Evolutionary conservation across 2,329 filamentous ascomycete species (phyloP).

Genomic region (Trichophyton schoenleinii): DNA sequence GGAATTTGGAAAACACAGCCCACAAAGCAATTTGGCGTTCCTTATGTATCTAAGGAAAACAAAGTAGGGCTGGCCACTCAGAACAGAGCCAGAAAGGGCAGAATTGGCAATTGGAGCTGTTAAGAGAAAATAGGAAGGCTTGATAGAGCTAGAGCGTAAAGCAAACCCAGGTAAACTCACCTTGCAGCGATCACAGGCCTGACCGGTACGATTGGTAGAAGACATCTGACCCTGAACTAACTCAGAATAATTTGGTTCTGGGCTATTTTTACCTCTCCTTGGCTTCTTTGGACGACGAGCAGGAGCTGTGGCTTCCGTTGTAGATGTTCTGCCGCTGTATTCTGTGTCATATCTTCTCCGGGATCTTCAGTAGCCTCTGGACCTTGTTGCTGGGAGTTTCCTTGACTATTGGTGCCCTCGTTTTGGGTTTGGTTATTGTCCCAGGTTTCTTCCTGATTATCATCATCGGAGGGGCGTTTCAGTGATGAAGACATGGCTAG

Average conservation of each 20-base stretch:
- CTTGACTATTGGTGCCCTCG: background rate
- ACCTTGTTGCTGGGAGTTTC: background rate
- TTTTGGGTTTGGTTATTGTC: background rate
- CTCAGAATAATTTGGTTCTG: constrained; percentile 18
- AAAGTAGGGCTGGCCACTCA: background rate
- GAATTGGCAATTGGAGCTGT: background rate
- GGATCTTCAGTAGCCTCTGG: background rate
- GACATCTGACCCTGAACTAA: constrained; percentile 14
- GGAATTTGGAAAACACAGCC: background rate
- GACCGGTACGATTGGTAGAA: constrained; percentile 13
- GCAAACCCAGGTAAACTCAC: constrained; percentile 14
- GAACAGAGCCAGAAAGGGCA: background rate
- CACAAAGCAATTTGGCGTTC: background rate
- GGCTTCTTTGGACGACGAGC: constrained; percentile 12
- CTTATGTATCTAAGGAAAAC: background rate
- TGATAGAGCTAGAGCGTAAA: background rate
- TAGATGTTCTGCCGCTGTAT: background rate
- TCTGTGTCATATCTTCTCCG: background rate
- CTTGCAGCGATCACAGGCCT: constrained; percentile 23
- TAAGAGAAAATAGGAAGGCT: background rate
- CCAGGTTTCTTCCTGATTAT: background rate
- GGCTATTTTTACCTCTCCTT: constrained; percentile 15
- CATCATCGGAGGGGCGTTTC: background rate
- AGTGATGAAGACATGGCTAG: background rate
- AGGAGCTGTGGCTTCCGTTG: background rate